A percentile compares a stretch with the other conserved stretches of the same genome.
Evolutionary conservation across 441 rosid species (phyloP).

Genomic region (Iberis amara): DNA sequence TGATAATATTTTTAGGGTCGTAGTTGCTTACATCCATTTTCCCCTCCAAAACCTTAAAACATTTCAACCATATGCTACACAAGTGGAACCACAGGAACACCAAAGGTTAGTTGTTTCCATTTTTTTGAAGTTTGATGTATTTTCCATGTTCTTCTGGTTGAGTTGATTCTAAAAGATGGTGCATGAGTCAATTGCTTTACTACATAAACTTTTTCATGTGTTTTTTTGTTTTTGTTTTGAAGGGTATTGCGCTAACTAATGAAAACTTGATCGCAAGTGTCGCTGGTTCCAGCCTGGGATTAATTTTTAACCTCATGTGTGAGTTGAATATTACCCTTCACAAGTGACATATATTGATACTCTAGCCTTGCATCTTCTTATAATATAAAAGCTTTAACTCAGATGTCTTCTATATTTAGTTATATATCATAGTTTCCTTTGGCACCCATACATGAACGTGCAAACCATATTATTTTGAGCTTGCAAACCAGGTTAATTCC

Average conservation of each 20-base stretch:
- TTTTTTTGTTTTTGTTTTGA: constrained; percentile 15
- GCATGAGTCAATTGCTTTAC: constrained; percentile 6
- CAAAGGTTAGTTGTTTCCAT: constrained; percentile 42
- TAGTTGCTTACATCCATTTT: constrained; percentile 48
- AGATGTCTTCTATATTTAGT: constrained; percentile 33
- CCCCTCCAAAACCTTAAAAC: constrained; percentile 59
- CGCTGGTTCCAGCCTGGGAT: constrained; percentile 39
- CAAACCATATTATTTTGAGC: constrained; percentile 43
- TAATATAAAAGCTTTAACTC: not conserved
- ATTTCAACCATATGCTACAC: constrained; percentile 74
- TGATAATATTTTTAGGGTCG: constrained; percentile 46
- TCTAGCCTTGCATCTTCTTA: not conserved
- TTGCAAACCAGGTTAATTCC: no score
- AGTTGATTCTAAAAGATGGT: constrained; percentile 4
- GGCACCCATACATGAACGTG: constrained; percentile 67
- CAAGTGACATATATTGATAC: constrained; percentile 3
- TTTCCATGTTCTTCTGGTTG: constrained; percentile 16
- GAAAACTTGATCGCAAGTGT: constrained; percentile 59
- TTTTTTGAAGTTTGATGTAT: constrained; percentile 17
- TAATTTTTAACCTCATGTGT: constrained; percentile 42
- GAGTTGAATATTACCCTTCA: constrained; percentile 29
- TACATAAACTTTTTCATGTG: not conserved
- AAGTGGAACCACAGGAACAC: constrained; percentile 79
- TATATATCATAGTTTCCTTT: constrained; percentile 72
- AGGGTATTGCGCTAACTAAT: constrained; percentile 69